Percentiles rank a stretch among this genome's conserved stretches.
phyloP scores from a whole-genome alignment of 2,329 filamentous ascomycete species.

The Westerdykella ornata region DNA sequence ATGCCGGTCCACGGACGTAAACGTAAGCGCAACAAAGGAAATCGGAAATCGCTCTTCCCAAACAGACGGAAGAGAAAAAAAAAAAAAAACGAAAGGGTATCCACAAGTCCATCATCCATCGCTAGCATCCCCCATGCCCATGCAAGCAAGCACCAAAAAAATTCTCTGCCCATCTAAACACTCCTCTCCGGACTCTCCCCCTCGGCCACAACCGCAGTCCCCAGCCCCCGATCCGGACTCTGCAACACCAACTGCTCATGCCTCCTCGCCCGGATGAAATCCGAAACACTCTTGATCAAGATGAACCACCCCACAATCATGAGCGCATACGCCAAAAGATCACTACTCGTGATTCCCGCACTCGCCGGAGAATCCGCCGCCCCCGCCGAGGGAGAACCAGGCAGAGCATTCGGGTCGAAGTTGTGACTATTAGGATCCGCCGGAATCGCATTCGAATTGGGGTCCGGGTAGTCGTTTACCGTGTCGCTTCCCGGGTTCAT shows the following conservation, averaged over 20 bases:
- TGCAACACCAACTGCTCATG: slow-evolving; percentile 92
- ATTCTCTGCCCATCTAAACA: slow-evolving; percentile 37
- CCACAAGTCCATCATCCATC: too few relatives aligned
- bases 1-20: too few relatives aligned
- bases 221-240: slow-evolving; percentile 81
- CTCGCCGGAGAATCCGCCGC: slow-evolving; percentile 32
- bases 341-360: slow-evolving; percentile 61
- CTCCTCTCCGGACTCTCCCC: slow-evolving; percentile 69
- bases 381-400: slow-evolving; percentile 22
- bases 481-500: slow-evolving; percentile 32
- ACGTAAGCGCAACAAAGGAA: too few relatives aligned
- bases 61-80: too few relatives aligned
- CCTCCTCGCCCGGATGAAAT: slow-evolving; percentile 78
- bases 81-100: too few relatives aligned
- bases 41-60: too few relatives aligned
- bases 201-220: slow-evolving; percentile 77
- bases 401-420: slow-evolving; percentile 69
- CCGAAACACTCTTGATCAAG: slow-evolving; percentile 83
- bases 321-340: slow-evolving; percentile 85
- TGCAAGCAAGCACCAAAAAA: too few relatives aligned
- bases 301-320: slow-evolving; percentile 99
- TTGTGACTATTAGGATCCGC: slow-evolving; percentile 84
- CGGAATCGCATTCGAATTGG: slow-evolving; percentile 57
- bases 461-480: slow-evolving; percentile 44
- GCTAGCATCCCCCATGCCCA: too few relatives aligned